A percentile compares a stretch with the other conserved stretches of the same genome.
phyloP scores from a whole-genome alignment of 495 filamentous ascomycete species.

The Aspergillus mulundensis region DNA sequence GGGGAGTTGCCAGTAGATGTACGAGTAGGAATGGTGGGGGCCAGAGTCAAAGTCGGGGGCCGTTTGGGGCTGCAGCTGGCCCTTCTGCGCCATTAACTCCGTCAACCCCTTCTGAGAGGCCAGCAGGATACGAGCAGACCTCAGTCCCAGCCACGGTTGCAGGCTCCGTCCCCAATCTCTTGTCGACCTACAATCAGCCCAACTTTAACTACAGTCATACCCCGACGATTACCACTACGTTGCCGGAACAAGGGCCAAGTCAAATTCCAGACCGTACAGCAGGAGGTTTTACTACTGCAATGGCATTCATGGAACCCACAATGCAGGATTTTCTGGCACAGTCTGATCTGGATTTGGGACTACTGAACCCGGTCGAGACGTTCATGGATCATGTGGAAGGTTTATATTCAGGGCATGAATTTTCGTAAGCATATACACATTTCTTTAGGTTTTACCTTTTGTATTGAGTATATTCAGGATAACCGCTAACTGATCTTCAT shows the following conservation, averaged over 20 bases:
- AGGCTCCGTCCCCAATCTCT: neutral
- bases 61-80: neutral
- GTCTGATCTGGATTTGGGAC: conserved; percentile 39
- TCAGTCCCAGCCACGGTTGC: neutral
- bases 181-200: neutral
- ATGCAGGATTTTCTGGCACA: conserved; percentile 46
- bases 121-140: neutral
- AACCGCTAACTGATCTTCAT: neutral
- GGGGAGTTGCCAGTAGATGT: neutral
- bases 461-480: neutral
- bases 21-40: neutral
- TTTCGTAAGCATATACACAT: conserved; percentile 14
- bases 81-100: neutral
- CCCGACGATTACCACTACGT: neutral
- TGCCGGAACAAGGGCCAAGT: neutral
- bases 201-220: neutral
- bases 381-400: conserved; percentile 38
- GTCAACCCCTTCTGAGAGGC: neutral
- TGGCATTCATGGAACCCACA: conserved; percentile 43
- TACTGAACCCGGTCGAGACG: conserved; percentile 39
- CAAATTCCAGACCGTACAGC: neutral
- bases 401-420: conserved; percentile 35
- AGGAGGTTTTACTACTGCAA: conserved; percentile 39
- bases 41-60: neutral
- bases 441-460: too few relatives aligned